phyloP scores from a whole-genome alignment of 768 basidiomycete genomes.

The Hemileccinum impolitum region DNA sequence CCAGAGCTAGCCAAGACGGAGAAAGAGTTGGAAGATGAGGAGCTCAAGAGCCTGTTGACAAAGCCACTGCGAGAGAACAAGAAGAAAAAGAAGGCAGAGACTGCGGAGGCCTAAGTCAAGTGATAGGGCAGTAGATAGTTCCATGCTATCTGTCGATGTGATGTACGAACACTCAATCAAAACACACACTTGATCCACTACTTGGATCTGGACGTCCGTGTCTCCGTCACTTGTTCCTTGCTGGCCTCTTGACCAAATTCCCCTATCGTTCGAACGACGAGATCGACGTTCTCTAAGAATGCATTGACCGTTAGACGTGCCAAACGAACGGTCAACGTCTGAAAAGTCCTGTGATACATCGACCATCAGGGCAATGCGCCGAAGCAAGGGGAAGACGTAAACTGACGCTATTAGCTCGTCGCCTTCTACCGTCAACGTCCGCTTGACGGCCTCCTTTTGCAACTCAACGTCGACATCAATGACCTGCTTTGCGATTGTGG shows the following conservation, averaged over 20 bases:
- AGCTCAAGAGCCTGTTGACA: conserved; percentile 73
- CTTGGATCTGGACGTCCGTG: conserved; percentile 5
- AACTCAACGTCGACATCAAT: conserved; percentile 87
- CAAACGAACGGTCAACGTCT: conserved; percentile 79
- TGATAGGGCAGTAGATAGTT: conserved; percentile 19
- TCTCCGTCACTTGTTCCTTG: conserved; percentile 4
- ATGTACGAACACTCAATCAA: conserved; percentile 14
- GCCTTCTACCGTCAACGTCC: conserved; percentile 63
- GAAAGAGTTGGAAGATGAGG: conserved; percentile 86
- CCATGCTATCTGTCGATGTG: conserved; percentile 12
- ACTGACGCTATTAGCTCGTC: conserved; percentile 75
- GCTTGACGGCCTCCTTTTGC: conserved; percentile 75
- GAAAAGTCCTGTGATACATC: conserved; percentile 52
- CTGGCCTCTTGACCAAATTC: conserved; percentile 73
- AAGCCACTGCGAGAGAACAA: conserved; percentile 83
- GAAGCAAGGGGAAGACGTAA: neutral
- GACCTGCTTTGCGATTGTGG: conserved; percentile 73
- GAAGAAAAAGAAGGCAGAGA: conserved; percentile 84
- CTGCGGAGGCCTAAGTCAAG: conserved; percentile 35
- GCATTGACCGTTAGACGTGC: conserved; percentile 81
- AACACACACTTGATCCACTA: conserved; percentile 7
- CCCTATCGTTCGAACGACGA: conserved; percentile 77
- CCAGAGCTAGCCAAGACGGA: conserved; percentile 86
- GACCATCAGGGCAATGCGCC: conserved; percentile 1
- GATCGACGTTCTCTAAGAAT: conserved; percentile 86